phyloP scores from a whole-genome alignment of 1,284 basidiomycete genomes.

The Sanguinoderma infundibulare region DNA sequence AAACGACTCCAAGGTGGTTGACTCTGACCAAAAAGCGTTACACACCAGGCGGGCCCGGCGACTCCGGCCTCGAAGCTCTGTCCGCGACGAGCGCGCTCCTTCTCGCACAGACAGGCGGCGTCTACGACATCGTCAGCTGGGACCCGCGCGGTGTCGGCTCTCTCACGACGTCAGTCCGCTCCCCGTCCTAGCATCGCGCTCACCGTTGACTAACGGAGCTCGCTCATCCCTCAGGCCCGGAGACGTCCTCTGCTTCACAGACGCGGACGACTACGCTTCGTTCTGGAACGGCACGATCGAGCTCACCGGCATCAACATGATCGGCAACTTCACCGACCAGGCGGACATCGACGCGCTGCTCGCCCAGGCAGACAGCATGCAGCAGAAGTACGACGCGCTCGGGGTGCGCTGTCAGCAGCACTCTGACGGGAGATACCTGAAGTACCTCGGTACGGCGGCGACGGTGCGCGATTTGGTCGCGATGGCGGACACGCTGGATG shows the following conservation, averaged over 20 bases:
- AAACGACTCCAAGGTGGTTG: too few relatives aligned
- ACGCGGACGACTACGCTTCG: constrained; percentile 3
- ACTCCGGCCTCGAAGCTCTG: not conserved
- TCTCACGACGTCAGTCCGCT: not conserved
- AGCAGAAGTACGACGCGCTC: constrained; percentile 20
- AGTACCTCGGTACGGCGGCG: constrained; percentile 25
- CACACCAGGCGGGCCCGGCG: too few relatives aligned
- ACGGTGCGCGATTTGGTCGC: constrained; percentile 23
- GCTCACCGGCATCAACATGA: constrained; percentile 13
- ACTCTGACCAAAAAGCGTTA: too few relatives aligned
- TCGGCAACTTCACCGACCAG: constrained; percentile 14
- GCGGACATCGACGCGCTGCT: constrained; percentile 8
- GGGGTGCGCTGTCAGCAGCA: constrained; percentile 4
- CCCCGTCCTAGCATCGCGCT: too few relatives aligned
- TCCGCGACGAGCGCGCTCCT: not conserved
- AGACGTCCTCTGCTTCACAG: constrained; percentile 14
- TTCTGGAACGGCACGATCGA: constrained; percentile 19
- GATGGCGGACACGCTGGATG: constrained; percentile 23
- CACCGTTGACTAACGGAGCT: not conserved
- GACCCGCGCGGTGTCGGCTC: constrained; percentile 20
- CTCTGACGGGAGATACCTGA: constrained; percentile 4
- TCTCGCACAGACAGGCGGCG: constrained; percentile 6
- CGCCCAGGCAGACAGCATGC: constrained; percentile 13
- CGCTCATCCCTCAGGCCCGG: constrained; percentile 10
- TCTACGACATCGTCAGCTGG: constrained; percentile 19